Evolutionary conservation across 1,284 basidiomycete genomes (phyloP).

Genomic region (Stereum hirsutum): DNA sequence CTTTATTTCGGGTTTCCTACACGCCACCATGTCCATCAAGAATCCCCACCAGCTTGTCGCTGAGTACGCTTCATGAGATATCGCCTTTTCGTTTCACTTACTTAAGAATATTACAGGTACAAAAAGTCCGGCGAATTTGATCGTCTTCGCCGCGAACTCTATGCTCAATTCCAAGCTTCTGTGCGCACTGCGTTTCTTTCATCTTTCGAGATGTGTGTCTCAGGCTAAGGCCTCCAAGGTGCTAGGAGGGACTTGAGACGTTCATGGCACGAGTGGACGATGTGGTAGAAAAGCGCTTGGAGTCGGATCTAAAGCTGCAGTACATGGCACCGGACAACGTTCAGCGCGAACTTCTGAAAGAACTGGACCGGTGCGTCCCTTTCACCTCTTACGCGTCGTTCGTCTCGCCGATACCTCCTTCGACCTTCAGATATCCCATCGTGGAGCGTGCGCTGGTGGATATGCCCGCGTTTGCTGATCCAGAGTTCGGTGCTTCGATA

Average conservation of each 20-base stretch:
- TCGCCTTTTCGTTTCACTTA: background rate
- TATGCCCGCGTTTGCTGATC: background rate
- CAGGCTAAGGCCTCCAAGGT: constrained; percentile 4
- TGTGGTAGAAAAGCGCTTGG: constrained; percentile 46
- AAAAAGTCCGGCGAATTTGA: constrained; percentile 77
- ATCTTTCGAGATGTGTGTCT: background rate
- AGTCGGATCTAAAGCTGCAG: constrained; percentile 44
- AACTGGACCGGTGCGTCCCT: constrained; percentile 71
- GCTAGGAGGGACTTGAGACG: constrained; percentile 39
- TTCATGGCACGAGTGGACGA: constrained; percentile 53
- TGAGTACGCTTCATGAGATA: constrained; percentile 1
- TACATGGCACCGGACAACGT: constrained; percentile 42
- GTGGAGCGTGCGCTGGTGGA: constrained; percentile 5
- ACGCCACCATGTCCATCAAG: constrained; percentile 2
- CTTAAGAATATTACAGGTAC: constrained; percentile 35
- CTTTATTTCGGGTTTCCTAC: too few species aligned
- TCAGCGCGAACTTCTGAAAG: constrained; percentile 55
- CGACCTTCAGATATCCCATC: constrained; percentile 2
- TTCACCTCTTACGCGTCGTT: too few species aligned
- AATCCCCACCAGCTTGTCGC: background rate
- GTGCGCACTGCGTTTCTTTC: constrained; percentile 30
- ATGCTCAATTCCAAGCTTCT: constrained; percentile 53
- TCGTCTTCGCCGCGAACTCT: constrained; percentile 54
- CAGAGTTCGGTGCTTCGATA: background rate
- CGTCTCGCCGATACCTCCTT: constrained; percentile 3